phyloP scores from a whole-genome alignment of 805 yeast species.

The Yarrowia porcina region DNA sequence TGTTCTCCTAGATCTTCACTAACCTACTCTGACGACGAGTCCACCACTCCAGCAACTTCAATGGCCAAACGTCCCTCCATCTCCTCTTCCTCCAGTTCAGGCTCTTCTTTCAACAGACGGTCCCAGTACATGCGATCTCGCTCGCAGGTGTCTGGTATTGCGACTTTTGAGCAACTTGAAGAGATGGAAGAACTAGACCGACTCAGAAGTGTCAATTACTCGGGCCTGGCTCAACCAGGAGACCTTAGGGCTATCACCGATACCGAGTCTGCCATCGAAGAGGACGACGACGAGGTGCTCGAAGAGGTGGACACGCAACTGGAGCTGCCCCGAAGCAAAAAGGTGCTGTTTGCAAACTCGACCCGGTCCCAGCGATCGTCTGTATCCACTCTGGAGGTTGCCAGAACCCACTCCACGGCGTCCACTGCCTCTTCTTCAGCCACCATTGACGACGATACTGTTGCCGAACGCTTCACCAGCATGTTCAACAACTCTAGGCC shows the following conservation, averaged over 20 bases:
- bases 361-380: conserved; percentile 3
- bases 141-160: background rate
- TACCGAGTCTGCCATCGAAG: background rate
- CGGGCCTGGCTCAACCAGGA: background rate
- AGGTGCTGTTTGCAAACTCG: conserved; percentile 1
- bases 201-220: conserved; percentile 8
- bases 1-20: conserved; percentile 10
- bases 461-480: conserved; percentile 3
- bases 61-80: background rate
- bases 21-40: conserved; percentile 8
- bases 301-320: background rate
- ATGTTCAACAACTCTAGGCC: conserved; percentile 5
- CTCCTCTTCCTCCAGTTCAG: background rate
- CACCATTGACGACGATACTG: conserved; percentile 3
- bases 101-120: conserved; percentile 5
- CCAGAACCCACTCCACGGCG: background rate
- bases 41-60: background rate
- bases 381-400: background rate
- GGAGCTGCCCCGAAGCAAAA: conserved; percentile 2
- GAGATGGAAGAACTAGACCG: conserved; percentile 19
- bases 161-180: conserved; percentile 7
- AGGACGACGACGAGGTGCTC: background rate
- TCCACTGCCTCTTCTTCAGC: conserved; percentile 6
- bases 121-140: conserved; percentile 19
- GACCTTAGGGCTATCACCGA: background rate